Evolutionary conservation across 23 red algal genomes (phyloP).

Genomic region (Agarophyton chilense): DNA sequence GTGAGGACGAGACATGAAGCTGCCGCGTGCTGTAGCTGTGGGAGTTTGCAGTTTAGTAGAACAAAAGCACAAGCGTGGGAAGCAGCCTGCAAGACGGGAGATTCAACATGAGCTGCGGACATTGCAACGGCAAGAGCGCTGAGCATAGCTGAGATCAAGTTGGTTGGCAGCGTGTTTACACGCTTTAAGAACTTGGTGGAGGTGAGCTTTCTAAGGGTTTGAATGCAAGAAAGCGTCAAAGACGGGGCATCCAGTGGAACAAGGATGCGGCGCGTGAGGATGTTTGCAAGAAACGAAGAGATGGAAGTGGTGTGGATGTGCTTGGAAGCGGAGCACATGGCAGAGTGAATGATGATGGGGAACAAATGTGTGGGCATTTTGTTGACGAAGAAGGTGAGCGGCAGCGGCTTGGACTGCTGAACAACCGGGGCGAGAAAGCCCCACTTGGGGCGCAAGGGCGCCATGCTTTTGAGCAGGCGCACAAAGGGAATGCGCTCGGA

Average conservation of each 20-base stretch:
- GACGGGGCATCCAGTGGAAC: background rate
- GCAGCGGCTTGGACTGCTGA: conserved; percentile 13
- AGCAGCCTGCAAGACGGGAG: conserved; percentile 2
- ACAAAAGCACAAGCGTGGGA: conserved; percentile 2
- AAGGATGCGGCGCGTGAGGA: background rate
- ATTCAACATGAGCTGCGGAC: background rate
- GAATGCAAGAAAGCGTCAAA: background rate
- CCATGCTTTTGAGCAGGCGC: background rate
- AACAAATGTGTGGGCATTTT: background rate
- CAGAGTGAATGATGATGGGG: background rate
- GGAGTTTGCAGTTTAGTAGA: background rate
- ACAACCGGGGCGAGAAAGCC: conserved; percentile 12
- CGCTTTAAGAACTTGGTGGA: background rate
- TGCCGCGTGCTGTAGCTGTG: background rate
- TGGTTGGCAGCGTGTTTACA: background rate
- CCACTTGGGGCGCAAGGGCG: background rate
- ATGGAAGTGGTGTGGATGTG: background rate
- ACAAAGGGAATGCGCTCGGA: conserved; percentile 10
- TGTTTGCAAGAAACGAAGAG: conserved; percentile 8
- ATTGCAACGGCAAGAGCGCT: background rate
- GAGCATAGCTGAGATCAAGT: conserved; percentile 8
- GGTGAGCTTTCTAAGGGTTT: background rate
- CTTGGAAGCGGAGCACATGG: background rate
- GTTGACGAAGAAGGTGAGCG: conserved; percentile 19
- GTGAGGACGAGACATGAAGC: conserved; percentile 2